Conservation (phyloP, 768 basidiomycete species). For the Pisolithus orientalis region DNA sequence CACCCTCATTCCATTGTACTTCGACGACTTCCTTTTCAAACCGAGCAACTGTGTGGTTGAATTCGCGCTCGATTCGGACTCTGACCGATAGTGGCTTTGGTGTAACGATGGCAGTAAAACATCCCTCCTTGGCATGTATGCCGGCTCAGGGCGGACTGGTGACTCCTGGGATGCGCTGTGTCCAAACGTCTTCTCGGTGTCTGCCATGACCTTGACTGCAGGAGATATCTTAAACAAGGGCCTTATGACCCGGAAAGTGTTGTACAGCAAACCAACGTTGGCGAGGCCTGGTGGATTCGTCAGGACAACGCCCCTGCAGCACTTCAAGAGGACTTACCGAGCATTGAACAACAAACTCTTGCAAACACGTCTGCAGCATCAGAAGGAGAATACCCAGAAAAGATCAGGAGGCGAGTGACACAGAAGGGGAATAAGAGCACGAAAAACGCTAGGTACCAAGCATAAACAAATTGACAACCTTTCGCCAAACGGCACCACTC, state of each 20-base stretch:
- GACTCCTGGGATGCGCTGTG: conserved; percentile 19
- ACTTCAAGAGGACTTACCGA: conserved; percentile 37
- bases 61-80: conserved; percentile 13
- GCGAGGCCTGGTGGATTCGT: conserved; percentile 41
- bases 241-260: conserved; percentile 57
- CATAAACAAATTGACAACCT: conserved; percentile 4
- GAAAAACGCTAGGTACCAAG: conserved; percentile 44
- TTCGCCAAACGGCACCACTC: conserved; percentile 8
- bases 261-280: conserved; percentile 62
- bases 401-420: conserved; percentile 40
- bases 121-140: conserved; percentile 1
- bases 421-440: conserved; percentile 55
- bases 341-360: conserved; percentile 42
- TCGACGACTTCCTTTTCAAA: conserved; percentile 6
- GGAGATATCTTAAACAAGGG: conserved; percentile 38
- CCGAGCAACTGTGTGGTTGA: conserved; percentile 11
- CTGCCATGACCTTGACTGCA: conserved; percentile 1
- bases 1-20: conserved; percentile 3
- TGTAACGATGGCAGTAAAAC: not conserved
- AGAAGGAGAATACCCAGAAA: conserved; percentile 45
- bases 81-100: conserved; percentile 6
- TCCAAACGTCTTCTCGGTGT: conserved; percentile 17
- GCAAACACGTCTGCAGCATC: conserved; percentile 44
- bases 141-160: conserved; percentile 4
- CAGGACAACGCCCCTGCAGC: conserved; percentile 1